Percentiles rank a stretch among this genome's conserved stretches.
Conservation (phyloP, 139 green algal species). For the Auxenochlorella pyrenoidosa region DNA sequence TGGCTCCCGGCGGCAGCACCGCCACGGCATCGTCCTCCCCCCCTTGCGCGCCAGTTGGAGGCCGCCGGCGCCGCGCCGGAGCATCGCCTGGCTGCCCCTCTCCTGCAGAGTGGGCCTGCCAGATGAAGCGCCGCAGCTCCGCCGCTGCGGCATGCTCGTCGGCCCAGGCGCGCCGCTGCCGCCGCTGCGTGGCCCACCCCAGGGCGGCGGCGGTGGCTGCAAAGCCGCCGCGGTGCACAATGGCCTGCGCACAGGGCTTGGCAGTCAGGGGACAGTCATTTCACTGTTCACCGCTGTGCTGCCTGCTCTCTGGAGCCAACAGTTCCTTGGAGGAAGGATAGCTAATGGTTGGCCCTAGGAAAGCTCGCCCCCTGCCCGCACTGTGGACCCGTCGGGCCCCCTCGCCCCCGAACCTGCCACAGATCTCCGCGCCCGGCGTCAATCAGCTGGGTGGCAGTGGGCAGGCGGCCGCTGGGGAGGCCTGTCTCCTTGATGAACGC, state of each 20-base stretch:
- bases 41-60: not conserved
- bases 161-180: not conserved
- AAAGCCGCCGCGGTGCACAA: conserved; percentile 24
- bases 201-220: not conserved
- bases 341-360: no score
- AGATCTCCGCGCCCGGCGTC: conserved; percentile 27
- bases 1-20: not conserved
- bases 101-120: not conserved
- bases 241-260: conserved; percentile 14
- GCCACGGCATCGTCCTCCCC: not conserved
- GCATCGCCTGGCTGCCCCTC: not conserved
- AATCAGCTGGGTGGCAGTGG: conserved; percentile 22
- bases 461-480: not conserved
- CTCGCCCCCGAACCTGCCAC: conserved; percentile 1
- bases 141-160: not conserved
- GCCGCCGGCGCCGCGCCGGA: not conserved
- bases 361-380: no score
- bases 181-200: conserved; percentile 7
- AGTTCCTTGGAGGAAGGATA: no score
- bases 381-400: no score
- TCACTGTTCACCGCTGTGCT: no score
- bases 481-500: conserved; percentile 2
- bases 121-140: conserved; percentile 31
- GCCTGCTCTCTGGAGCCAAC: no score
- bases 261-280: no score